Base-by-base conservation (phyloP, 768 basidiomycete genomes). In the Suillus subluteus region DNA sequence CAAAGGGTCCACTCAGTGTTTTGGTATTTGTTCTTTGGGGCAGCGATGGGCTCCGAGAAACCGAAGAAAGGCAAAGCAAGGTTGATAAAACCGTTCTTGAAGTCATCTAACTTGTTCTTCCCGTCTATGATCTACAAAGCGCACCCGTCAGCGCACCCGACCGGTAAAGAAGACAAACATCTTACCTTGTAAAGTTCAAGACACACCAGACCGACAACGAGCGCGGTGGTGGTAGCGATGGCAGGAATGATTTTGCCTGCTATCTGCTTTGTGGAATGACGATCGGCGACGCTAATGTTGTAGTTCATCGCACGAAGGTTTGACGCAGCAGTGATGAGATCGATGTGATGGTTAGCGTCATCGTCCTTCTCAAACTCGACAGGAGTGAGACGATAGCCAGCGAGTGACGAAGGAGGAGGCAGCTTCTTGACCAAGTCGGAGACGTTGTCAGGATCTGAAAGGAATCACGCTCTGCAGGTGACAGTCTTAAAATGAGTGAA, bases 281-380 rank as follows among this genome's bases (percentile, higher is more conserved):
- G 86, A 79, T 96, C 94, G 16, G 96, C 95, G 23, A 85, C 81
- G 59, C 86, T 84, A 73, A 99, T 99, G 66, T 82, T 90, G 80
- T 99, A 99, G 81, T 99, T 99, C 81, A 88, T 86, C 7, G 98
- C 98, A 43, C 98, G 93, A 63, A 98, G 84, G 82, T 99, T 99
- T 61, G 95, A 98, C 8, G 97, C 94, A 9, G 98, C 93, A 43
- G 96, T 98, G 79, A 99, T 97, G 80, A 99, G 98, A 80, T 97
- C 98, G 75, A 99, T 98, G 79, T 99, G 98, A 80, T 93, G 88
- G 80, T 99, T 99, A 62, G 91, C 87, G 75, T 99, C 98, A 72
- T 99, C 97, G 74, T 99, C 98, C 81, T 99, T 99, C 84, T 99
- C 98, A 70, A 99, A 99, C 73, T 98, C 96, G 61, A 96, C 97